Base-by-base conservation (phyloP, 2,329 filamentous ascomycete genomes). In the Epichloe uncinata region DNA sequence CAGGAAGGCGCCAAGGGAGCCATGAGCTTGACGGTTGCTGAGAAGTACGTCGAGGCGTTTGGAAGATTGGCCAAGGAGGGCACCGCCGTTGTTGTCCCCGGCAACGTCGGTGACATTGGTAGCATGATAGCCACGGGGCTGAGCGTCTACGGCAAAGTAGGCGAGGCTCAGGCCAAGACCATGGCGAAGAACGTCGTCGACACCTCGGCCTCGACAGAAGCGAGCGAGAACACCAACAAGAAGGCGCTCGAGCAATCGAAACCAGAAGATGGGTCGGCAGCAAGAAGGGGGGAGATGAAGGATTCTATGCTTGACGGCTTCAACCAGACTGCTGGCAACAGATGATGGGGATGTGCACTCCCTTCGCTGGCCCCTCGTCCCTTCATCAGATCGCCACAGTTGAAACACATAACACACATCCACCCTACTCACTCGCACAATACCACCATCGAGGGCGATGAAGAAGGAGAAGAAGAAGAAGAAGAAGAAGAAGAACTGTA, bases 1-100 rank as follows among this genome's bases (percentile, higher is more conserved):
- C 74, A 84, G 56, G 76, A 80, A 50, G 77, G 82, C 50, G 93
- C 93, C 2, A 85, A 93, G 64, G 80, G 81, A 35, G 93, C 93
- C 26, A 78, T 98, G 42, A 90, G 87, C 61, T 70, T 98, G 54
- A 87, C 78, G 13, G 87, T 98, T 8, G 93, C 93, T 0, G 93
- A 98, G 77, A 95, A 96, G 70, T 98, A 98, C 60, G 93, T 98
- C 48, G 91, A 94, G 43, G 93, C 93, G 4, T 98, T 97, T 62
- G 84, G 79, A 57, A 87, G 90, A 63, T 73, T 98, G 58, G 93
- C 93, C 47, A 93, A 91, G 70, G 90, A 98, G 73, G 88, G 93
- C 59, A 98, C 93, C 3, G 87, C 89, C 4, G 85, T 98, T 30
- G 88, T 98, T 18, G 90, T 98, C 13, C 93, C 93, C 0, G 93